Evolutionary conservation across 495 filamentous ascomycete genomes (phyloP).

Genomic region (Lindgomyces ingoldianus): DNA sequence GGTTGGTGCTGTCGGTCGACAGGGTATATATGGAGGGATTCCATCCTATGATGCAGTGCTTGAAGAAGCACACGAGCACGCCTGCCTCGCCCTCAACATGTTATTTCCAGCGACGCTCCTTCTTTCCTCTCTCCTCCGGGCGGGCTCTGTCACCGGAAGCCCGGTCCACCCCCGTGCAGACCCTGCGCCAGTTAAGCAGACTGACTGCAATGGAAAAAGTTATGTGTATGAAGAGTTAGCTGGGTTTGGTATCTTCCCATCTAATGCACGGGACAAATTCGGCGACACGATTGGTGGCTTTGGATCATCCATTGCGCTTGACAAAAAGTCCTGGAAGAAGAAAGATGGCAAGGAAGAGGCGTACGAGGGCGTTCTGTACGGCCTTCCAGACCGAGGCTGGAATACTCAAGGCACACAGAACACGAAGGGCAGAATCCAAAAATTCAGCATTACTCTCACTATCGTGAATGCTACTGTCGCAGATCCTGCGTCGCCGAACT

Average conservation of each 20-base stretch:
- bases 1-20: neutral
- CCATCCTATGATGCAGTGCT: neutral
- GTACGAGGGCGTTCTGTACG: conserved; percentile 66
- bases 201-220: conserved; percentile 62
- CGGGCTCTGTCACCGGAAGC: neutral
- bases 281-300: conserved; percentile 73
- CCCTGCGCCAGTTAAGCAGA: conserved; percentile 49
- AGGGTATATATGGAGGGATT: neutral
- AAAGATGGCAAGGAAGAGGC: conserved; percentile 44
- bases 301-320: conserved; percentile 68
- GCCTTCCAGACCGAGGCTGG: conserved; percentile 75
- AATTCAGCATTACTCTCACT: conserved; percentile 61
- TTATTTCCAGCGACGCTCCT: neutral
- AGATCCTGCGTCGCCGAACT: conserved; percentile 63
- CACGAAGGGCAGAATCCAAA: conserved; percentile 73
- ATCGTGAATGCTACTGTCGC: conserved; percentile 56
- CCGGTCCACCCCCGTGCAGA: neutral
- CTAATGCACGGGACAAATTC: conserved; percentile 65
- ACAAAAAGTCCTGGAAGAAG: conserved; percentile 64
- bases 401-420: conserved; percentile 76
- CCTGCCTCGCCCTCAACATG: neutral
- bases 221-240: conserved; percentile 71
- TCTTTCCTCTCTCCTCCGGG: neutral
- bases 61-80: neutral
- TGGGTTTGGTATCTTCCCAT: conserved; percentile 66